A percentile compares a stretch with the other conserved stretches of the same genome.
Evolutionary conservation across 495 filamentous ascomycete species (phyloP).

Genomic region (Xylaria palmicola): DNA sequence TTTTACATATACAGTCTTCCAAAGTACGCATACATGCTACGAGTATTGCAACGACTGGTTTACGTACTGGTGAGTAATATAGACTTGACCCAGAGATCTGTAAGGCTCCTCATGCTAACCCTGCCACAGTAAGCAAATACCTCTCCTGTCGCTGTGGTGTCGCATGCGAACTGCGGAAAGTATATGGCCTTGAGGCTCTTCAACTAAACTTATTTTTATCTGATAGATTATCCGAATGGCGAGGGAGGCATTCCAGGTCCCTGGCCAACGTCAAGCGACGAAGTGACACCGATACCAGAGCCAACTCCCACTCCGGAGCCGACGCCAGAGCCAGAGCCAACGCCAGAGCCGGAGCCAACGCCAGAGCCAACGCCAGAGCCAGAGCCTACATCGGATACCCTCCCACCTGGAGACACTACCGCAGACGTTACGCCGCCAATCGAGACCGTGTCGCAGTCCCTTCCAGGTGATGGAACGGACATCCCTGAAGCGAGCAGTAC

Average conservation of each 20-base stretch:
- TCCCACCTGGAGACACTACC: background rate
- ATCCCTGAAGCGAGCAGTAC: background rate
- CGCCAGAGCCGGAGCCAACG: background rate
- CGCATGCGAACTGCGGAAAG: background rate
- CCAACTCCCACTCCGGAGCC: background rate
- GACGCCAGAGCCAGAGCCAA: background rate
- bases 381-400: background rate
- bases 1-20: background rate
- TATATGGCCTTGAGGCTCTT: background rate
- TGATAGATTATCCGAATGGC: background rate
- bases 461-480: background rate
- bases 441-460: background rate
- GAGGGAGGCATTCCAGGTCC: background rate
- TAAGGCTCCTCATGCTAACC: background rate
- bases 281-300: background rate
- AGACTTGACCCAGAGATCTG: background rate
- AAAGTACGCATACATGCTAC: constrained; percentile 1
- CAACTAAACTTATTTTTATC: background rate
- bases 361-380: background rate
- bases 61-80: background rate
- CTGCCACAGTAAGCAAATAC: background rate
- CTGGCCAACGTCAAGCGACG: background rate
- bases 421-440: background rate
- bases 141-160: background rate
- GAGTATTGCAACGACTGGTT: constrained; percentile 1